Percentiles rank a stretch among this genome's conserved stretches.
These are phyloP conservation scores for Scedosporium dehoogii DNA, from an alignment of 2,329 filamentous ascomycete species.

Conservation along the genomic window DNA sequence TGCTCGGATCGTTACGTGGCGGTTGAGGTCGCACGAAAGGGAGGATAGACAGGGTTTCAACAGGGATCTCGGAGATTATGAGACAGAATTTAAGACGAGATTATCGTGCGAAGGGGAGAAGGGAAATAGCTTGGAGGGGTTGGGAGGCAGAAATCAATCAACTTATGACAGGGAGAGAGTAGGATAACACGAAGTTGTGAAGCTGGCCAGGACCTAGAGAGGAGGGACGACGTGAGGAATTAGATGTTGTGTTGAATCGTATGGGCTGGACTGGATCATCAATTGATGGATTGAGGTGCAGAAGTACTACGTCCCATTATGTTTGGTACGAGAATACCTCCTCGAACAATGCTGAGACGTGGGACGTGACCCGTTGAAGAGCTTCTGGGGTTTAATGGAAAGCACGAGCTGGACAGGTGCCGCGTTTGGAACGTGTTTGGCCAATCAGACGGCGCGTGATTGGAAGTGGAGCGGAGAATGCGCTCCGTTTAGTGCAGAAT, in stretches of 20 bases:
- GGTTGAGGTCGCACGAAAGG: not conserved
- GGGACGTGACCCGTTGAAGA: not conserved
- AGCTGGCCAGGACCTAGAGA: not conserved
- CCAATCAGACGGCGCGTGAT: not conserved
- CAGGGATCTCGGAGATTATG: not conserved
- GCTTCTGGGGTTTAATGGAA: slow-evolving; percentile 2
- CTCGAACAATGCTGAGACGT: not conserved
- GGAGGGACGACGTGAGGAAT: not conserved
- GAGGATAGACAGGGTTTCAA: not conserved
- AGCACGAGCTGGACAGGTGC: not conserved
- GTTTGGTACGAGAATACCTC: not conserved
- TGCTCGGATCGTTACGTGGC: not conserved
- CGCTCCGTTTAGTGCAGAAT: not conserved
- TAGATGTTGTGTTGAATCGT: not conserved
- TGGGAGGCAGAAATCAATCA: not conserved
- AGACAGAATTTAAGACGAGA: not conserved
- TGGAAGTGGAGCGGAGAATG: not conserved
- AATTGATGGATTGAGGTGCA: not conserved
- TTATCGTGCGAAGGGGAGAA: not conserved
- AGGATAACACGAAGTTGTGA: not conserved
- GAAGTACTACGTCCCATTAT: not conserved
- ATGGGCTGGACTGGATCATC: not conserved
- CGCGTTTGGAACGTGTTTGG: not conserved
- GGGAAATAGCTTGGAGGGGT: not conserved
- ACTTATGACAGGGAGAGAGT: not conserved